Evolutionary conservation across 208 protist species (phyloP), one percentile per base, ranked within the genome.

Genomic region (Trypanosoma lewisi): DNA sequence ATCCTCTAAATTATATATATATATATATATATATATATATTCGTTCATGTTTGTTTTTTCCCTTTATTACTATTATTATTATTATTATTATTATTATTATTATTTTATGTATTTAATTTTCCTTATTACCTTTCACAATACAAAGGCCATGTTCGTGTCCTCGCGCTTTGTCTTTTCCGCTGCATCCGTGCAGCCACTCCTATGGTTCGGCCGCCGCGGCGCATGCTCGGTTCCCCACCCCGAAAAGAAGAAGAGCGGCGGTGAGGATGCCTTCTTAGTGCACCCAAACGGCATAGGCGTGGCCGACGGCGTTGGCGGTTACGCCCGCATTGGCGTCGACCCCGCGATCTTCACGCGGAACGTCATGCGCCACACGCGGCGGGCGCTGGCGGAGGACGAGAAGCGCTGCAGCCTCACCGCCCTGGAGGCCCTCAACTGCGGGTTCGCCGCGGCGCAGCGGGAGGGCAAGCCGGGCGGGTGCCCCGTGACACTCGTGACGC

Each of bases 221-320:
- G 85, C 70, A 23, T 87, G 77, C 49, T 81, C 83, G 6, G 77
- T 89, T 56, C 86, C 89, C 4, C 89, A 95, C 36, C 89, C 89
- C 0, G 61, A 76, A 37, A 95, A 95, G 63, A 82, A 68, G 2
- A 59, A 86, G 49, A 73, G 79, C 25, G 89, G 89, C 25, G 89
- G 89, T 19, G 86, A 95, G 56, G 89, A 95, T 58, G 85, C 89
- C 12, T 93, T 86, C 63, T 71, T 91, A 61, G 74, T 84, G 14
- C 86, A 95, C 61, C 59, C 73, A 19, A 74, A 66, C n/a, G 85
- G 76, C 21, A 77, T 95, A 34, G 85, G 86, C 37, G 86, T 95
- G 2, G 89, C 86, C 2, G 89, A 95, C 56, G 89, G 89, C 19
- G 86, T 95, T 27, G 89, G 89, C 41, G 89, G 89, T 16, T 92